phyloP scores from a whole-genome alignment of 2,329 filamentous ascomycete species.

The Leptographium galeiforme region DNA sequence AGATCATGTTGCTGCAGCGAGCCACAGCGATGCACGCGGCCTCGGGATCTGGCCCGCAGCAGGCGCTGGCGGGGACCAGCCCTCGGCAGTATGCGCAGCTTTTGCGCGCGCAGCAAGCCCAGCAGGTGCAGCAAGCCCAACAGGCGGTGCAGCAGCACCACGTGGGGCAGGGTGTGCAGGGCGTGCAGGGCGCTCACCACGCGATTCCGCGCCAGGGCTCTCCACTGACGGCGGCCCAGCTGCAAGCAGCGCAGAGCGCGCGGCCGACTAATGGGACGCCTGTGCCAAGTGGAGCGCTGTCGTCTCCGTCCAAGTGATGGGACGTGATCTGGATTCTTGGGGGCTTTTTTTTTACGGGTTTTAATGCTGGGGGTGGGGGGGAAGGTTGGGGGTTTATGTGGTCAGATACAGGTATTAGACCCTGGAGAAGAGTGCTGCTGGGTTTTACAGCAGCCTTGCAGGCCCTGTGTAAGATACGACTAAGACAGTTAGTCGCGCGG shows the following conservation, averaged over 20 bases:
- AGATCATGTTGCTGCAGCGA: constrained; percentile 33
- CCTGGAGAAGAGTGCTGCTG: neutral
- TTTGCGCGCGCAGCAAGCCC: constrained; percentile 38
- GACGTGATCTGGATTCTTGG: no score
- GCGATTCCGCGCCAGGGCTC: constrained; percentile 1
- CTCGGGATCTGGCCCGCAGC: constrained; percentile 33
- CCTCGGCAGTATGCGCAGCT: constrained; percentile 48
- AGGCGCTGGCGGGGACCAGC: constrained; percentile 33
- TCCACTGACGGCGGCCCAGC: constrained; percentile 5
- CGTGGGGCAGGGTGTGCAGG: constrained; percentile 1
- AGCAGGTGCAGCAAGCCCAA: constrained; percentile 27
- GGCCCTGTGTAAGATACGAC: no score
- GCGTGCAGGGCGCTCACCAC: constrained; percentile 3
- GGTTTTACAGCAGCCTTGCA: no score
- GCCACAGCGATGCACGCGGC: constrained; percentile 41
- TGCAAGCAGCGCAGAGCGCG: neutral
- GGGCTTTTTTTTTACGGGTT: neutral
- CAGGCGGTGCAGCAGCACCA: constrained; percentile 24
- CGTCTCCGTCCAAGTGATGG: neutral
- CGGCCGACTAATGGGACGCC: constrained; percentile 4
- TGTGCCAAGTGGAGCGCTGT: neutral
- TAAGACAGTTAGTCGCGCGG: neutral
- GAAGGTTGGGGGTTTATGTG: neutral
- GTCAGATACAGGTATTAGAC: neutral
- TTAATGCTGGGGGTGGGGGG: neutral